Conservation (phyloP, 2,329 filamentous ascomycete species). For the Claviceps sp. region DNA sequence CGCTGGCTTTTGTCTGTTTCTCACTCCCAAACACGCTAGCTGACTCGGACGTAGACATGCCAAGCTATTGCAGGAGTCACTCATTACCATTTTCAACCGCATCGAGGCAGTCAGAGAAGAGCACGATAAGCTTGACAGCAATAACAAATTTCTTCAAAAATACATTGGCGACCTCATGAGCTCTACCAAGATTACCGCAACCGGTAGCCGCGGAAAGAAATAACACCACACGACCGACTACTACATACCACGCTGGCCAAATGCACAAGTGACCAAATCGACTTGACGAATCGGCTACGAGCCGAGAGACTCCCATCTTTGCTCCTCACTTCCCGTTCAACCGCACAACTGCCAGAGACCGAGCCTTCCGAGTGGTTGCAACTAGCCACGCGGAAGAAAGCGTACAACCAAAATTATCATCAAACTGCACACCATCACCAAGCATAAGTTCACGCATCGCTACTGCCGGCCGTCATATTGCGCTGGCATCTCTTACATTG, state of each 20-base stretch:
- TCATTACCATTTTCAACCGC: constrained; percentile 79
- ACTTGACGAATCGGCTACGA: background rate
- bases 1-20: background rate
- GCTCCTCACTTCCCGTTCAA: background rate
- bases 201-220: constrained; percentile 39
- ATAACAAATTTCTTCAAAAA: constrained; percentile 95
- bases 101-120: constrained; percentile 91
- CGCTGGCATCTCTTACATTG: background rate
- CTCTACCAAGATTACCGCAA: constrained; percentile 58
- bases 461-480: no score
- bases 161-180: constrained; percentile 96
- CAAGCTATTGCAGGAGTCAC: constrained; percentile 73
- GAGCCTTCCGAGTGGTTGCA: background rate
- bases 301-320: background rate
- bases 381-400: background rate
- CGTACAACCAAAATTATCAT: background rate
- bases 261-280: background rate
- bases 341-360: background rate
- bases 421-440: background rate
- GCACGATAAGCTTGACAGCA: constrained; percentile 90
- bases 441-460: background rate
- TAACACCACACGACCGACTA: constrained; percentile 13
- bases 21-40: background rate
- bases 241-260: background rate
- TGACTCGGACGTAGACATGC: constrained; percentile 52